A percentile compares a stretch with the other conserved stretches of the same genome.
These are phyloP conservation scores for Aphanomyces cochlioides DNA, from an alignment of 352 stramenopile species.

Conservation along the genomic window DNA sequence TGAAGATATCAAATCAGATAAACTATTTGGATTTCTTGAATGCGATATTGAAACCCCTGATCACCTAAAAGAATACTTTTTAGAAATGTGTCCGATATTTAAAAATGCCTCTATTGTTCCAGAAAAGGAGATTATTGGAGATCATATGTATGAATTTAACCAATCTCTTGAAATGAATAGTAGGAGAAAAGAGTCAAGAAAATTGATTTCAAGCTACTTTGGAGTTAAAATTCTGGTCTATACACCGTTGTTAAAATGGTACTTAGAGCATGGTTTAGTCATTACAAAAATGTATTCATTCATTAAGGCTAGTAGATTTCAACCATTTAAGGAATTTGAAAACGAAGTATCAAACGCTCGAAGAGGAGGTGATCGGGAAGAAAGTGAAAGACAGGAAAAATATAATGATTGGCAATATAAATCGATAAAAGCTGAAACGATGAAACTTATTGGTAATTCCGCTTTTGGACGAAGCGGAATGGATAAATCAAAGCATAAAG, in stretches of 20 bases:
- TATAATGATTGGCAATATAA: conserved; percentile 9
- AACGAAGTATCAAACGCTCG: conserved; percentile 35
- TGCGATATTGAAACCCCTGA: conserved; percentile 41
- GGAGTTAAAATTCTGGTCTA: conserved; percentile 41
- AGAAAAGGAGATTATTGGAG: conserved; percentile 32
- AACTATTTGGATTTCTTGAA: conserved; percentile 42
- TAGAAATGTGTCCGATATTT: conserved; percentile 41
- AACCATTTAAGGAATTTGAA: conserved; percentile 32
- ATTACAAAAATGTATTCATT: conserved; percentile 38
- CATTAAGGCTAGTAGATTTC: conserved; percentile 31
- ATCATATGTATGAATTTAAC: conserved; percentile 38
- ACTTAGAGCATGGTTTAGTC: conserved; percentile 36
- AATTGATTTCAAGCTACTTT: conserved; percentile 34
- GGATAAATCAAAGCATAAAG: conserved; percentile 33
- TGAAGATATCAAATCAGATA: conserved; percentile 38
- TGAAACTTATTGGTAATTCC: conserved; percentile 32
- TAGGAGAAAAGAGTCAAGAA: neutral
- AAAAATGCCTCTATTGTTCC: conserved; percentile 39
- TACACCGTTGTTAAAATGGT: conserved; percentile 40
- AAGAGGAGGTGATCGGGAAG: conserved; percentile 27
- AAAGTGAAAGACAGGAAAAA: conserved; percentile 32
- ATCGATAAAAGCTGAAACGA: conserved; percentile 12
- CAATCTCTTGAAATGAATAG: neutral
- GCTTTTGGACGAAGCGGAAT: conserved; percentile 32
- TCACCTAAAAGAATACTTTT: conserved; percentile 38